Percentiles rank a stretch among this genome's conserved stretches.
Conservation (phyloP, 495 filamentous ascomycete genomes). For the Oleoguttula mirabilis region DNA sequence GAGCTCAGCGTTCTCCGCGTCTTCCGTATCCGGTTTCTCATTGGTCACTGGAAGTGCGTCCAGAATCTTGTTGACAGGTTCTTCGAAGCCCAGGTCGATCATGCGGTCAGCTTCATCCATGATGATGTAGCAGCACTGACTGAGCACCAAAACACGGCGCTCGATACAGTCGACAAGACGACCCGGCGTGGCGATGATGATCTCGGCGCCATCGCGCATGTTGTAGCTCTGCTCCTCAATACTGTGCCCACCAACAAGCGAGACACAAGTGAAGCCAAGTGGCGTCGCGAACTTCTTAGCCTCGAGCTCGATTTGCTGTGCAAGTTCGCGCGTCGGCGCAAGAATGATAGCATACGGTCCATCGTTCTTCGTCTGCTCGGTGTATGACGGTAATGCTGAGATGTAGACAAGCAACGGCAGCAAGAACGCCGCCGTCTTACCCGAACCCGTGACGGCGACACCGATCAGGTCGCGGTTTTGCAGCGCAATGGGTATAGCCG, state of each 20-base stretch:
- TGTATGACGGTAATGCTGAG: slow-evolving; percentile 72
- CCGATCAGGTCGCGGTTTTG: slow-evolving; percentile 91
- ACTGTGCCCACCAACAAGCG: slow-evolving; percentile 92
- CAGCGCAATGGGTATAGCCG: slow-evolving; percentile 88
- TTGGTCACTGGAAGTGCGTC: slow-evolving; percentile 92
- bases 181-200: slow-evolving; percentile 96
- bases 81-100: slow-evolving; percentile 98
- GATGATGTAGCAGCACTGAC: slow-evolving; percentile 96
- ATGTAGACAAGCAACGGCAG: slow-evolving; percentile 96
- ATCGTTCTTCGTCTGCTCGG: slow-evolving; percentile 84
- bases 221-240: slow-evolving; percentile 91
- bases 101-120: slow-evolving; percentile 98
- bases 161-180: slow-evolving; percentile 97
- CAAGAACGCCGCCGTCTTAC: slow-evolving; percentile 94
- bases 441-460: slow-evolving; percentile 96
- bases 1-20: slow-evolving; percentile 71
- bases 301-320: slow-evolving; percentile 94
- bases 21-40: slow-evolving; percentile 91
- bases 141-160: slow-evolving; percentile 77
- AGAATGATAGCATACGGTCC: slow-evolving; percentile 94
- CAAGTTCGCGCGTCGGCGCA: slow-evolving; percentile 94
- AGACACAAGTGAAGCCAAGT: slow-evolving; percentile 88
- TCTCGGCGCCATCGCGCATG: slow-evolving; percentile 90
- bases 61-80: slow-evolving; percentile 94
- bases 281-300: slow-evolving; percentile 87